Conservation (phyloP, 331 rosid genomes). For the Malus hybrid region DNA sequence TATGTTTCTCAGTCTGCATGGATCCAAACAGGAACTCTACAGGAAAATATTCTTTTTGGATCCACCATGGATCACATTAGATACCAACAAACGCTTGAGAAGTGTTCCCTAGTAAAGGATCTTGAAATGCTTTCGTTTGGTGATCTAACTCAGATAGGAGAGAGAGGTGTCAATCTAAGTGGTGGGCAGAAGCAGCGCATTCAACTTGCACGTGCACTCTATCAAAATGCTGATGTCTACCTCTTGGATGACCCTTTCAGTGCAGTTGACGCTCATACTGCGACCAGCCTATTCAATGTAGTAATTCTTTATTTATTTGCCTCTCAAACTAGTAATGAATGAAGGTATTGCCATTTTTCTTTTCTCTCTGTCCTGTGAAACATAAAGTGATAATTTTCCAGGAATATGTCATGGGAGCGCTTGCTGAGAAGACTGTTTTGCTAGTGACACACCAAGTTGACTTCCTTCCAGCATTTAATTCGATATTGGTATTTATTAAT, state of each 20-base stretch:
- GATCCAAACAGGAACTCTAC: slow-evolving; percentile 8
- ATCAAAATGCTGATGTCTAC: neutral
- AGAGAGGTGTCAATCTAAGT: slow-evolving; percentile 10
- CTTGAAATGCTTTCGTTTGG: slow-evolving; percentile 1
- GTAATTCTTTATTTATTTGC: neutral
- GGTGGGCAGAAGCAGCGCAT: slow-evolving; percentile 19
- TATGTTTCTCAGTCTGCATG: slow-evolving; percentile 13
- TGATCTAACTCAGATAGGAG: slow-evolving; percentile 11
- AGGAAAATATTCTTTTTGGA: slow-evolving; percentile 5
- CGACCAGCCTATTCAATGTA: neutral
- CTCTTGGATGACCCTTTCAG: slow-evolving; percentile 4
- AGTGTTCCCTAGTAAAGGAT: neutral
- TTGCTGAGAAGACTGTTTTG: neutral
- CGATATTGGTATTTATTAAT: neutral
- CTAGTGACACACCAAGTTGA: slow-evolving; percentile 20
- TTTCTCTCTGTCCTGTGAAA: neutral
- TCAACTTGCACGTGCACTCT: slow-evolving; percentile 13
- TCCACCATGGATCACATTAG: neutral
- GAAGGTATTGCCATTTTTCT: neutral
- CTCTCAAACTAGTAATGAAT: neutral
- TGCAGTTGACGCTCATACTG: neutral
- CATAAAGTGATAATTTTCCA: no score
- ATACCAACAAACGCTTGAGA: neutral
- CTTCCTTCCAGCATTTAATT: slow-evolving; percentile 8
- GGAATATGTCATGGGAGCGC: slow-evolving; percentile 11